These are phyloP conservation scores for Boletellus deceptivus DNA, from an alignment of 1,284 basidiomycete species.

Conservation along the genomic window DNA sequence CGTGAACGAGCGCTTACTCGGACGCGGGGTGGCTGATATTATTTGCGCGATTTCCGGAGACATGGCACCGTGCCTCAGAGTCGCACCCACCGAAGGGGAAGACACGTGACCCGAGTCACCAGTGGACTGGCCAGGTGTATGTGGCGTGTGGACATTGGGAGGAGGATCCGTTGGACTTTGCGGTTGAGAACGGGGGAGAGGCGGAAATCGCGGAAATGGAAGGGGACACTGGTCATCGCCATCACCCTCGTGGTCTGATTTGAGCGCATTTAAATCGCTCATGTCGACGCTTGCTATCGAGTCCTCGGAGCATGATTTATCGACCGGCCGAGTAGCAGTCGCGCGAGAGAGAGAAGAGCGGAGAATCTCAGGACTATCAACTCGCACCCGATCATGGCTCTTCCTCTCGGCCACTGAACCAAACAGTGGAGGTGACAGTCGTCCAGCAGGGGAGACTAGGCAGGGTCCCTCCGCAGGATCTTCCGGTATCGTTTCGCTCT, in stretches of 20 bases:
- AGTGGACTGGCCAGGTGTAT: conserved; percentile 23
- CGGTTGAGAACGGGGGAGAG: conserved; percentile 18
- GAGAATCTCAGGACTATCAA: conserved; percentile 20
- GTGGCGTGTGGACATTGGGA: conserved; percentile 22
- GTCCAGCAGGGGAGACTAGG: background rate
- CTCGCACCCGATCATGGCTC: conserved; percentile 10
- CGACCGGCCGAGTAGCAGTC: conserved; percentile 1
- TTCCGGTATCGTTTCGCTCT: conserved; percentile 18
- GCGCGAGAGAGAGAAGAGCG: conserved; percentile 17
- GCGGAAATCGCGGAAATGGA: conserved; percentile 29
- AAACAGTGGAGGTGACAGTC: conserved; percentile 10
- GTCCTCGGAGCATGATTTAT: conserved; percentile 18
- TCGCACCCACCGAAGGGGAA: conserved; percentile 5
- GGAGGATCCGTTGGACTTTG: conserved; percentile 14
- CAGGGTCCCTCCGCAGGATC: conserved; percentile 10
- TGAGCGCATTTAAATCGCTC: conserved; percentile 32
- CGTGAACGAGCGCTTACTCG: conserved; percentile 23
- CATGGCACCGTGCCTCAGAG: conserved; percentile 15
- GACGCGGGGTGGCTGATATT: conserved; percentile 31
- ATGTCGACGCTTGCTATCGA: conserved; percentile 31
- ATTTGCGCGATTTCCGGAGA: conserved; percentile 35
- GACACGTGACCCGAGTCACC: conserved; percentile 10
- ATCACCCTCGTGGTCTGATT: conserved; percentile 30
- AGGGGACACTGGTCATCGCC: conserved; percentile 22
- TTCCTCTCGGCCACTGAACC: conserved; percentile 7